These are phyloP conservation scores for Fusarium sp. DNA, from an alignment of 2,329 filamentous ascomycete species.

Conservation along the genomic window DNA sequence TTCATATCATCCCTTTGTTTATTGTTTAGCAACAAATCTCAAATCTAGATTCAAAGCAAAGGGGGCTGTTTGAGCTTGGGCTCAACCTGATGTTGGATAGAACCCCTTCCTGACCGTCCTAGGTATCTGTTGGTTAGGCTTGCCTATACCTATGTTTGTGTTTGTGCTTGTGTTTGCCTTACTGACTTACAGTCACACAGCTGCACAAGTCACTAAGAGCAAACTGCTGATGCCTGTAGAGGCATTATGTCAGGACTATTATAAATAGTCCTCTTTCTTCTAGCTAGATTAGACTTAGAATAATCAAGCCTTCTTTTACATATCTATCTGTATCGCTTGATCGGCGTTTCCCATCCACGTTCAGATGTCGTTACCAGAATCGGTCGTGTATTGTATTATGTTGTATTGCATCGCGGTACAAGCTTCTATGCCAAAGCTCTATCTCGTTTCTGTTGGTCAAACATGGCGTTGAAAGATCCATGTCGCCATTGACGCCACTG, in stretches of 20 bases:
- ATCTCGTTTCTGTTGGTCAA: constrained; percentile 19
- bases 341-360: neutral
- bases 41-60: neutral
- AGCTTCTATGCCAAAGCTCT: neutral
- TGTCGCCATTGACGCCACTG: constrained; percentile 7
- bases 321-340: neutral
- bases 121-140: neutral
- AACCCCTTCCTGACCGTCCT: neutral
- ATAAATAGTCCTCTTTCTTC: too few relatives aligned
- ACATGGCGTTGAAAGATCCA: constrained; percentile 34
- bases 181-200: too few relatives aligned
- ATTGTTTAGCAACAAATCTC: neutral
- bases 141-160: too few relatives aligned
- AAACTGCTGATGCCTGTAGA: too few relatives aligned
- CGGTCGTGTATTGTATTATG: neutral
- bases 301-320: too few relatives aligned
- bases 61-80: neutral
- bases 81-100: neutral
- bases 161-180: too few relatives aligned
- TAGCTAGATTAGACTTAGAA: too few relatives aligned
- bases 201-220: too few relatives aligned
- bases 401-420: neutral
- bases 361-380: constrained; percentile 2
- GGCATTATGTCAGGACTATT: too few relatives aligned
- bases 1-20: neutral